Evolutionary conservation across 306 rosid genomes (phyloP), one percentile per base, ranked within the genome.

Genomic region (Cyclanthera cordifolia): DNA sequence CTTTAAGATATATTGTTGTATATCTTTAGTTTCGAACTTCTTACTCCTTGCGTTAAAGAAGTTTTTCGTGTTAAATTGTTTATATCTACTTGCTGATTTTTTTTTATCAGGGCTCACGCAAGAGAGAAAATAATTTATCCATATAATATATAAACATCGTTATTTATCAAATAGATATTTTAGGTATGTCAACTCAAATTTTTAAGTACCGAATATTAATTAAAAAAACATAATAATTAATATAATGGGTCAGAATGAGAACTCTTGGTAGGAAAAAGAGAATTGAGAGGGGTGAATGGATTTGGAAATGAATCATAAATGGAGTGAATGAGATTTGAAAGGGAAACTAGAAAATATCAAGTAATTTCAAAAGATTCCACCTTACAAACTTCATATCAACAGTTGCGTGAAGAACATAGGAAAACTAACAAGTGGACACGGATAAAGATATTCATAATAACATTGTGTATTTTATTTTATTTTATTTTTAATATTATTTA

Each of bases 301-400:
- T 58, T 58, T 30, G 64, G 64, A 30, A 30, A 30, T 58, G 45
- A 12, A 16, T 30, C 46, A 58, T 58, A 30, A 58, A 58, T 58
- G 45, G 45, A 8, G 66, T 30, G 66, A 58, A 58, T 23, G 66
- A 6, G 66, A 58, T 30, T 58, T 58, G 66, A 58, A 13, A 58
- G 46, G 1, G 66, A n/a, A 30, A 16, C 30, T 6, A 30, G 24
- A 58, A 56, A 5, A 56, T 14, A 27, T 41, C 20, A 56, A 14
- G 30, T 8, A n/a, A 46, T 8, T 16, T 16, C 24, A 6, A 30
- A 27, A 58, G 1, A 57, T 57, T 57, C 21, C 3, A 57, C 21
- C 13, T 56, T n/a, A n/a, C n/a, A n/a, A n/a, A n/a, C n/a, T 52
- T 14, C 2, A 52, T 20, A 11, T 0, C 57, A 2, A 52, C 57